phyloP scores from a whole-genome alignment of 1,284 basidiomycete genomes.

The Apiotrichum mycotoxinovorans region DNA sequence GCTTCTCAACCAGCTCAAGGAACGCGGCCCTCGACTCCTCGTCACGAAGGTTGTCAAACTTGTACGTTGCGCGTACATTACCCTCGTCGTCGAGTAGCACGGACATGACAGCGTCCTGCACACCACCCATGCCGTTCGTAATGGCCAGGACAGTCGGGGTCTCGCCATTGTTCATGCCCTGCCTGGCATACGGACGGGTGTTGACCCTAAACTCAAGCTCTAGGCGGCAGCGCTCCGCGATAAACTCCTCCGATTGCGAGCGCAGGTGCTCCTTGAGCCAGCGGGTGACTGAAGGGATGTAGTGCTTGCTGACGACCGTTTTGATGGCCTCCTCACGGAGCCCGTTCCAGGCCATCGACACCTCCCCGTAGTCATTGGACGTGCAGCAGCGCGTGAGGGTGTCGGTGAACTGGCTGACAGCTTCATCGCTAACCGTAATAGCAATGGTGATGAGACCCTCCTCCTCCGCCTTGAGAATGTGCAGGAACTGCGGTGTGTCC shows the following conservation, averaged over 20 bases:
- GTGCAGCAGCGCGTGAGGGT: constrained; percentile 75
- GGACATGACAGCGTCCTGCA: constrained; percentile 80
- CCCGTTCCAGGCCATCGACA: constrained; percentile 88
- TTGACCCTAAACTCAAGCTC: constrained; percentile 61
- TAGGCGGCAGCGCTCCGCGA: constrained; percentile 65
- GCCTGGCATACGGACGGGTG: constrained; percentile 65
- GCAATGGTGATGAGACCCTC: constrained; percentile 78
- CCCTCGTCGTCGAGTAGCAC: constrained; percentile 86
- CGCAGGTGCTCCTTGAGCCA: constrained; percentile 88
- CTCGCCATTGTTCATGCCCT: constrained; percentile 64
- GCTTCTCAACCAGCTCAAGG: constrained; percentile 70
- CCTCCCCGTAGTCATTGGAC: constrained; percentile 80
- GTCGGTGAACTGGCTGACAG: constrained; percentile 61
- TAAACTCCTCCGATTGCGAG: constrained; percentile 82
- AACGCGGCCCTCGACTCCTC: constrained; percentile 61
- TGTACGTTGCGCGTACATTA: constrained; percentile 79
- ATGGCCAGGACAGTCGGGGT: constrained; percentile 82
- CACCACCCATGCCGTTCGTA: constrained; percentile 93
- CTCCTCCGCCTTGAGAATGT: constrained; percentile 86
- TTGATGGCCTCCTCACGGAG: constrained; percentile 75
- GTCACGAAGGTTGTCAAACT: constrained; percentile 81
- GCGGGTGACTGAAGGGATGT: constrained; percentile 71
- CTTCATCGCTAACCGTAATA: constrained; percentile 65
- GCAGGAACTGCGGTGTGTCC: constrained; percentile 73
- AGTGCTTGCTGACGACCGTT: constrained; percentile 69